These are phyloP conservation scores for Salix koriyanagi DNA, from an alignment of 345 rosid species.

Conservation along the genomic window DNA sequence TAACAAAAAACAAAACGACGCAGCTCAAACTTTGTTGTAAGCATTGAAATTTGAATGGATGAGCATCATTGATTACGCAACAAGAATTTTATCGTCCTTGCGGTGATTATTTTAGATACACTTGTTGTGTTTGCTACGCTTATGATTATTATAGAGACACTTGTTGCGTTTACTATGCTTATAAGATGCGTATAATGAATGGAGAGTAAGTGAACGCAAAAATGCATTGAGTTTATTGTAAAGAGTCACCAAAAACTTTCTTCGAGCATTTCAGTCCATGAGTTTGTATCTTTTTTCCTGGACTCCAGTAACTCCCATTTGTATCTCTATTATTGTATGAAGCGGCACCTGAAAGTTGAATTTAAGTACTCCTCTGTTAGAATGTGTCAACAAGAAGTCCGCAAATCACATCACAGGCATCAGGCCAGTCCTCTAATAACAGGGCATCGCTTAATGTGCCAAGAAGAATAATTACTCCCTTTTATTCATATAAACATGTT, in stretches of 20 bases:
- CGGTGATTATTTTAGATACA: not conserved
- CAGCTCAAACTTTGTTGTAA: not conserved
- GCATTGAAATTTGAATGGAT: not conserved
- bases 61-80: not conserved
- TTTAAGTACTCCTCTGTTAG: not conserved
- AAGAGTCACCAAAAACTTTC: not conserved
- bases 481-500: not conserved
- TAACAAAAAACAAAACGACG: not conserved
- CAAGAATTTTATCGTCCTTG: not conserved
- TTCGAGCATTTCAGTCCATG: conserved; percentile 61
- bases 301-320: conserved; percentile 98
- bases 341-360: conserved; percentile 75
- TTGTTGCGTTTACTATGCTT: not conserved
- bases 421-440: not conserved
- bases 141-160: not conserved
- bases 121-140: not conserved
- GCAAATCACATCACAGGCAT: not conserved
- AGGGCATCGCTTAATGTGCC: not conserved
- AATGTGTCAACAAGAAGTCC: not conserved
- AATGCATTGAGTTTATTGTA: not conserved
- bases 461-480: not conserved
- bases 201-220: conserved; percentile 1
- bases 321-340: conserved; percentile 97
- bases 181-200: conserved; percentile 20
- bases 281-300: conserved; percentile 98